Percentiles rank a stretch among this genome's conserved stretches.
phyloP scores from a whole-genome alignment of 768 basidiomycete genomes.

The Trametes maxima region DNA sequence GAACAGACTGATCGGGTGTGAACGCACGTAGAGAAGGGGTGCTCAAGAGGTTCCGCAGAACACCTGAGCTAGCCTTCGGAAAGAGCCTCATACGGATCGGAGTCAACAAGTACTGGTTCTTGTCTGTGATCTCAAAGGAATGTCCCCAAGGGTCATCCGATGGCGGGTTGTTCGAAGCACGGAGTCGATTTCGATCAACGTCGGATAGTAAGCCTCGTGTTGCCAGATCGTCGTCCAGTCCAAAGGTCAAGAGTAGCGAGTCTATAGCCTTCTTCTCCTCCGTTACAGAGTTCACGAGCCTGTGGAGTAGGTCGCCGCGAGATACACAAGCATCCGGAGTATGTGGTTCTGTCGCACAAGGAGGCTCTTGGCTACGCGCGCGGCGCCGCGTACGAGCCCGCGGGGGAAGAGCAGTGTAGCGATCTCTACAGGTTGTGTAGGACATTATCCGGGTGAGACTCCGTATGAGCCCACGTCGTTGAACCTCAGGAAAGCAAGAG shows the following conservation, averaged over 20 bases:
- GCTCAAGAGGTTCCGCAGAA: conserved; percentile 7
- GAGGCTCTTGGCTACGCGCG: neutral
- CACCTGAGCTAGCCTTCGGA: conserved; percentile 16
- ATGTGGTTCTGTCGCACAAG: too few relatives aligned
- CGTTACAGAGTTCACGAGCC: too few relatives aligned
- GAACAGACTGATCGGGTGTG: conserved; percentile 12
- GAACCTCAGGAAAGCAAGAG: too few relatives aligned
- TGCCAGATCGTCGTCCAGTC: too few relatives aligned
- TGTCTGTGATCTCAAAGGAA: neutral
- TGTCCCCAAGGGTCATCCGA: neutral
- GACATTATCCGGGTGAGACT: too few relatives aligned
- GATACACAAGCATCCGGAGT: neutral
- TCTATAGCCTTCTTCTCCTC: too few relatives aligned
- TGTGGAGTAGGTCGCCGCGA: neutral
- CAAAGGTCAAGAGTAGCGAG: too few relatives aligned
- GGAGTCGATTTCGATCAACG: neutral
- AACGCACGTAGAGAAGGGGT: conserved; percentile 18
- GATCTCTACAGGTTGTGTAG: neutral
- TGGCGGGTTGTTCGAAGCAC: neutral
- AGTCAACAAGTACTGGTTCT: conserved; percentile 19
- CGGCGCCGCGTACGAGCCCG: neutral
- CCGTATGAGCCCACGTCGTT: neutral
- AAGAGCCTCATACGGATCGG: conserved; percentile 19
- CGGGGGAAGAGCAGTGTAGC: conserved; percentile 1
- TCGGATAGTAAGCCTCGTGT: neutral